A percentile compares a stretch with the other conserved stretches of the same genome.
Evolutionary conservation across 2,329 filamentous ascomycete species (phyloP).

Genomic region (Trematosphaeria pertusa): DNA sequence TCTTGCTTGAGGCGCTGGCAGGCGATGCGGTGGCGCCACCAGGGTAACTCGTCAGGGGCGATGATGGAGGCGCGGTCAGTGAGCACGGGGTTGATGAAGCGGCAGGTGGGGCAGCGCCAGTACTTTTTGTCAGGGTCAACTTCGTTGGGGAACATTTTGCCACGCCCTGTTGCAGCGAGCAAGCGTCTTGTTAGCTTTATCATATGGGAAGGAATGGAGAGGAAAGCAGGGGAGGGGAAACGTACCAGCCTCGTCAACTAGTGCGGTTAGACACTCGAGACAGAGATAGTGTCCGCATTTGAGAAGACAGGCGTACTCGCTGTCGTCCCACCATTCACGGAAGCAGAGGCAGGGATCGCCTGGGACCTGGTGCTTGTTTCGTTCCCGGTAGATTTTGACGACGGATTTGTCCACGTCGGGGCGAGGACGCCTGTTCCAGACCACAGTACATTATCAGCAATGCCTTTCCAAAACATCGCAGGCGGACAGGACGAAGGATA

Average conservation of each 20-base stretch:
- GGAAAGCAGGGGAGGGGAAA: too few species aligned
- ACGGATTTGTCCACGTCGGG: too few species aligned
- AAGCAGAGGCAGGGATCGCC: slow-evolving; percentile 9
- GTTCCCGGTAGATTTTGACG: too few species aligned
- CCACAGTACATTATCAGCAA: too few species aligned
- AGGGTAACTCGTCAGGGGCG: slow-evolving; percentile 5
- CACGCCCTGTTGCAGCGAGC: too few species aligned
- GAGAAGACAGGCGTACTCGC: slow-evolving; percentile 10
- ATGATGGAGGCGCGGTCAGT: slow-evolving; percentile 7
- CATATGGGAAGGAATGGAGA: too few species aligned
- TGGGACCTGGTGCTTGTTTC: too few species aligned
- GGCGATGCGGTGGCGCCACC: slow-evolving; percentile 14
- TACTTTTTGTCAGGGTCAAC: slow-evolving; percentile 14
- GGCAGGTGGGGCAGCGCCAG: slow-evolving; percentile 14
- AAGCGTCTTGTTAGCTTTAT: too few species aligned
- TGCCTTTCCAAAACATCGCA: too few species aligned
- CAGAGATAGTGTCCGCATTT: slow-evolving; percentile 16
- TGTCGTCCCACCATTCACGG: slow-evolving; percentile 10
- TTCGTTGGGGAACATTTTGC: too few species aligned
- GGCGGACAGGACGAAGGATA: too few species aligned
- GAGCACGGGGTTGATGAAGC: background rate
- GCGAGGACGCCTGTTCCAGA: too few species aligned
- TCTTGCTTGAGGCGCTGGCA: slow-evolving; percentile 7
- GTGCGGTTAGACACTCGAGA: slow-evolving; percentile 11
- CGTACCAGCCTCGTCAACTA: slow-evolving; percentile 9